Evolutionary conservation across 1,284 basidiomycete genomes (phyloP).

Genomic region (Lentinus polychrous): DNA sequence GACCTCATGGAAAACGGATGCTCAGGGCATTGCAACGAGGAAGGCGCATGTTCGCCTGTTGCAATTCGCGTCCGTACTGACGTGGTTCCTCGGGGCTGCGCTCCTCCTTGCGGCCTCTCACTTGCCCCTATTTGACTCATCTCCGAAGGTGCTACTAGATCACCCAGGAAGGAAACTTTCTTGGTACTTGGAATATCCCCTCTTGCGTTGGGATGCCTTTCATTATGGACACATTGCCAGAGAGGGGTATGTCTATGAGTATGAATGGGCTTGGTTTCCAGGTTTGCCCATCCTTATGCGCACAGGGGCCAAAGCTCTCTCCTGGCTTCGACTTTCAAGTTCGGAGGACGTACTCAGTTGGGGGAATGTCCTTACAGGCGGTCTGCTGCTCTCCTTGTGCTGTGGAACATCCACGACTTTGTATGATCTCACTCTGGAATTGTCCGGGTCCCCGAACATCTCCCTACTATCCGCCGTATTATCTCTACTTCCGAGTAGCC

Average conservation of each 20-base stretch:
- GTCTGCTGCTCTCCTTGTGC: slow-evolving; percentile 35
- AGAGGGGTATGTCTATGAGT: slow-evolving; percentile 68
- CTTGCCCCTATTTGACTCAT: slow-evolving; percentile 38
- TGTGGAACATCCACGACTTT: slow-evolving; percentile 47
- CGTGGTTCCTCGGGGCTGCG: slow-evolving; percentile 28
- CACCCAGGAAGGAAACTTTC: slow-evolving; percentile 11
- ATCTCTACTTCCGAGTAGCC: slow-evolving; percentile 78
- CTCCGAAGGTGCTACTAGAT: slow-evolving; percentile 31
- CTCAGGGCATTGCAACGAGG: neutral
- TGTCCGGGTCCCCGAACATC: slow-evolving; percentile 45
- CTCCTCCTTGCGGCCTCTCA: slow-evolving; percentile 23
- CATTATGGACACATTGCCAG: slow-evolving; percentile 71
- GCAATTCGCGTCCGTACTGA: slow-evolving; percentile 15
- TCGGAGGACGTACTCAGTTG: slow-evolving; percentile 8
- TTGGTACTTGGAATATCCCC: slow-evolving; percentile 19
- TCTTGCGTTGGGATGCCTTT: slow-evolving; percentile 86
- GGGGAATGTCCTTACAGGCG: slow-evolving; percentile 27
- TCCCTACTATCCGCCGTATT: slow-evolving; percentile 60
- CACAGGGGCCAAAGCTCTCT: slow-evolving; percentile 22
- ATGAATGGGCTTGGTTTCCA: slow-evolving; percentile 87
- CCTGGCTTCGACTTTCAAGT: slow-evolving; percentile 3
- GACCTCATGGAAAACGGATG: neutral
- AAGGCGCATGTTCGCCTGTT: slow-evolving; percentile 6
- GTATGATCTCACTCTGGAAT: slow-evolving; percentile 53
- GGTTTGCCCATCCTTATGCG: slow-evolving; percentile 57